These are phyloP conservation scores for Pleomassaria siparia DNA, from an alignment of 2,329 filamentous ascomycete genomes.

Conservation along the genomic window DNA sequence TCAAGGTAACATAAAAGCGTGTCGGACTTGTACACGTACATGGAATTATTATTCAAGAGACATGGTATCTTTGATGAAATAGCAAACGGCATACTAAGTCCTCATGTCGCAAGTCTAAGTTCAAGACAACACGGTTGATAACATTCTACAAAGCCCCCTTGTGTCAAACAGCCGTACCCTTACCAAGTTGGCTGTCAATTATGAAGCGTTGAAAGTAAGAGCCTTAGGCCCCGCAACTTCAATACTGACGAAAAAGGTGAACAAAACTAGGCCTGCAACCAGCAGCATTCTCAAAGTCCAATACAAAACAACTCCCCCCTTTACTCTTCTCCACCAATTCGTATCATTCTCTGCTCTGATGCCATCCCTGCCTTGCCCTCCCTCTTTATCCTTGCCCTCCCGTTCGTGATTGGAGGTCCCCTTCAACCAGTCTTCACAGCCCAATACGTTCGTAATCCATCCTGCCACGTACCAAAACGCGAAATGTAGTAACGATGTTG, in stretches of 20 bases:
- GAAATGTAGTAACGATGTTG: constrained; percentile 19
- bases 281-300: constrained; percentile 13
- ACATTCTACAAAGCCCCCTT: too few species aligned
- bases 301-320: constrained; percentile 10
- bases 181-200: too few species aligned
- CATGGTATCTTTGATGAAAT: too few species aligned
- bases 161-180: too few species aligned
- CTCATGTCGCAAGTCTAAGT: too few species aligned
- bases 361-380: not conserved
- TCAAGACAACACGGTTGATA: too few species aligned
- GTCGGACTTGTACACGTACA: too few species aligned
- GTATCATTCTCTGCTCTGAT: not conserved
- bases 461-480: constrained; percentile 17
- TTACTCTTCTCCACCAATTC: constrained; percentile 8
- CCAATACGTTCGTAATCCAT: constrained; percentile 5
- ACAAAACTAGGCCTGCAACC: constrained; percentile 13
- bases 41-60: too few species aligned
- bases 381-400: constrained; percentile 5
- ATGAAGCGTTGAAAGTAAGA: not conserved
- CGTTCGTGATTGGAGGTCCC: not conserved
- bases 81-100: too few species aligned
- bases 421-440: constrained; percentile 5
- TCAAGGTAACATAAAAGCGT: too few species aligned
- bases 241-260: constrained; percentile 18
- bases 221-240: constrained; percentile 19